Conservation (phyloP, 106 monocot species). For the Acanthochlamys bracteata region DNA sequence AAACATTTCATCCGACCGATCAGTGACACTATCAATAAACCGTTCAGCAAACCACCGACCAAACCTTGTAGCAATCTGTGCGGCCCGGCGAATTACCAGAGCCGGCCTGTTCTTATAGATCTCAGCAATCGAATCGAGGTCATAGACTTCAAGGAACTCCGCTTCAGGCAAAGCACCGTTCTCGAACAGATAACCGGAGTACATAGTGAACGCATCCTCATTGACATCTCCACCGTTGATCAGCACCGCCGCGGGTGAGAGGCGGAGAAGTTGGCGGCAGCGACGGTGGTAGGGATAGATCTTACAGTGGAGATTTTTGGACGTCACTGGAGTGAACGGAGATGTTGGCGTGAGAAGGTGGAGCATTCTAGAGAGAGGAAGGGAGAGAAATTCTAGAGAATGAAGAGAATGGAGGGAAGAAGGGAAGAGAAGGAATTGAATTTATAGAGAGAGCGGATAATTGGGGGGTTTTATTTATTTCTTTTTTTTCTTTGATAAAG, state of each 20-base stretch:
- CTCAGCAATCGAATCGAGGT: constrained; percentile 33
- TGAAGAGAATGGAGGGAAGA: neutral
- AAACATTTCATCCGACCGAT: constrained; percentile 88
- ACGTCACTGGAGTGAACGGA: neutral
- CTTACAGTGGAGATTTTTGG: no score
- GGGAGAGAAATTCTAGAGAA: neutral
- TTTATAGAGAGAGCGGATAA: no score
- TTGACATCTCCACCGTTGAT: constrained; percentile 13
- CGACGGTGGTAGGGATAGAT: no score
- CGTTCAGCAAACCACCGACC: constrained; percentile 70
- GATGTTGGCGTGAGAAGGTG: neutral
- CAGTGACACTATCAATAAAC: constrained; percentile 48
- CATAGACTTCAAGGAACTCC: constrained; percentile 53
- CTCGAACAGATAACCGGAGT: constrained; percentile 89
- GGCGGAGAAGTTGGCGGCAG: no score
- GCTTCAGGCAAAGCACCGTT: constrained; percentile 47
- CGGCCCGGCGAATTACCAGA: constrained; percentile 54
- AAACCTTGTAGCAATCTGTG: constrained; percentile 56
- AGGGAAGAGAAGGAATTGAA: neutral
- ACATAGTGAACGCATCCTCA: constrained; percentile 84
- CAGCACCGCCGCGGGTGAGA: constrained; percentile 3
- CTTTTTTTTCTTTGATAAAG: no score
- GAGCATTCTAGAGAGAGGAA: neutral
- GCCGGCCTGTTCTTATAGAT: constrained; percentile 71
- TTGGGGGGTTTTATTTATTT: no score